Evolutionary conservation across 1,139 yeast species (phyloP).

Genomic region (Yamadazyma triangularis): DNA sequence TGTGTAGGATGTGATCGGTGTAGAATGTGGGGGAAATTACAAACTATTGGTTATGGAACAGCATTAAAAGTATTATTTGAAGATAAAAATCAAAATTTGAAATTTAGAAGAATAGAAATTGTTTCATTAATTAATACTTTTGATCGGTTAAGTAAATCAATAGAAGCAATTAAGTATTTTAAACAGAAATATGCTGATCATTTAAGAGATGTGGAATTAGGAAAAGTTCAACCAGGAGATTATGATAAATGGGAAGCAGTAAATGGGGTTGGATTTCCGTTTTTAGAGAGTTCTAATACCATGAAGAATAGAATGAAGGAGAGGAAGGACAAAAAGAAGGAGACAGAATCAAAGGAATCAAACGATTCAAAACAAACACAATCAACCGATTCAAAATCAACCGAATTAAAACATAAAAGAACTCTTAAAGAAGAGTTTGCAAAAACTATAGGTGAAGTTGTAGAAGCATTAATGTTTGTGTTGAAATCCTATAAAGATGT

Average conservation of each 20-base stretch:
- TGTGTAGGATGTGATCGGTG: slow-evolving; percentile 98
- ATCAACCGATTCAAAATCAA: not conserved
- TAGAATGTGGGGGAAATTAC: slow-evolving; percentile 96
- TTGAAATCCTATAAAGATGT: slow-evolving; percentile 62
- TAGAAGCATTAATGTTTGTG: slow-evolving; percentile 65
- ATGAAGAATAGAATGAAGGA: slow-evolving; percentile 9
- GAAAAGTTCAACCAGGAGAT: slow-evolving; percentile 39
- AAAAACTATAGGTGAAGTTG: slow-evolving; percentile 53
- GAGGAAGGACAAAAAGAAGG: slow-evolving; percentile 2
- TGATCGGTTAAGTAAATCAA: slow-evolving; percentile 83
- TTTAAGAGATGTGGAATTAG: slow-evolving; percentile 37
- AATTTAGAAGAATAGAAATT: slow-evolving; percentile 76
- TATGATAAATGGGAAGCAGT: slow-evolving; percentile 27
- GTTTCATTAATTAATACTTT: slow-evolving; percentile 90
- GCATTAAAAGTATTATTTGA: slow-evolving; percentile 89
- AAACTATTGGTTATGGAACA: slow-evolving; percentile 96
- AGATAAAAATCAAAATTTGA: slow-evolving; percentile 41
- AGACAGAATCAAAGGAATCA: slow-evolving; percentile 4
- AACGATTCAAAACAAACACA: slow-evolving; percentile 6
- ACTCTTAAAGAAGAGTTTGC: slow-evolving; percentile 23
- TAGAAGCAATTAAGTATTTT: slow-evolving; percentile 70
- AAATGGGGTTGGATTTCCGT: slow-evolving; percentile 38
- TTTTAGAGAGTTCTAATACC: slow-evolving; percentile 16
- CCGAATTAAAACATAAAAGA: slow-evolving; percentile 1
- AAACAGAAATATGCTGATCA: slow-evolving; percentile 49